These are phyloP conservation scores for Euphrasia confusa DNA, from an alignment of 257 asterid genomes.

Conservation along the genomic window DNA sequence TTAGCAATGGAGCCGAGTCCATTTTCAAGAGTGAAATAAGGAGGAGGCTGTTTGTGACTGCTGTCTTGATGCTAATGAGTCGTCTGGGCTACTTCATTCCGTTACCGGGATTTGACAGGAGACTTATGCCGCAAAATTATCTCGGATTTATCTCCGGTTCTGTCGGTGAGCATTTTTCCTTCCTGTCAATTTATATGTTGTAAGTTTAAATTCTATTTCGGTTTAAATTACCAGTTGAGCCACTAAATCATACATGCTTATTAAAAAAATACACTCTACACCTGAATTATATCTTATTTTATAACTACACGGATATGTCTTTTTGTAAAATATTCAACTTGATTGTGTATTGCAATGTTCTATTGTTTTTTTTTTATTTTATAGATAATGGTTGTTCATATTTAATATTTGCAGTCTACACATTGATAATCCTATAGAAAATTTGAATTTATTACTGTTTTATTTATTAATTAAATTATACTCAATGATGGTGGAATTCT, in stretches of 20 bases:
- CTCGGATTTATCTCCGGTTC: slow-evolving; percentile 86
- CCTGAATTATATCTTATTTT: too few species aligned
- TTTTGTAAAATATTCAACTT: too few species aligned
- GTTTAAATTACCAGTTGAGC: not conserved
- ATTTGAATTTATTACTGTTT: too few species aligned
- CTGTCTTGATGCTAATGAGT: slow-evolving; percentile 61
- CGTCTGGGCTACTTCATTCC: slow-evolving; percentile 93
- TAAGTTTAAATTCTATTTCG: not conserved
- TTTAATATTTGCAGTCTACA: not conserved
- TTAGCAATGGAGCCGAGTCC: slow-evolving; percentile 69
- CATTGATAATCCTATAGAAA: too few species aligned
- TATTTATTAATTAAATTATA: not conserved
- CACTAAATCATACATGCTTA: too few species aligned
- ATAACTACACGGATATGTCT: too few species aligned
- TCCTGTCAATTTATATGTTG: not conserved
- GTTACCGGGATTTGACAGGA: slow-evolving; percentile 90
- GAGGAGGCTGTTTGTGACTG: slow-evolving; percentile 86
- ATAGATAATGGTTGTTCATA: not conserved
- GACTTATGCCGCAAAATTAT: slow-evolving; percentile 84
- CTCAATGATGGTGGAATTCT: too few species aligned
- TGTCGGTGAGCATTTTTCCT: slow-evolving; percentile 49
- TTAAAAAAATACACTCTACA: too few species aligned
- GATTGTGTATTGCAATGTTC: not conserved
- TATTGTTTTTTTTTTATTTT: slow-evolving; percentile 11
- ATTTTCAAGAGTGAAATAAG: slow-evolving; percentile 98